Evolutionary conservation across 208 protist species (phyloP).

Genomic region (Leishmania turanica): DNA sequence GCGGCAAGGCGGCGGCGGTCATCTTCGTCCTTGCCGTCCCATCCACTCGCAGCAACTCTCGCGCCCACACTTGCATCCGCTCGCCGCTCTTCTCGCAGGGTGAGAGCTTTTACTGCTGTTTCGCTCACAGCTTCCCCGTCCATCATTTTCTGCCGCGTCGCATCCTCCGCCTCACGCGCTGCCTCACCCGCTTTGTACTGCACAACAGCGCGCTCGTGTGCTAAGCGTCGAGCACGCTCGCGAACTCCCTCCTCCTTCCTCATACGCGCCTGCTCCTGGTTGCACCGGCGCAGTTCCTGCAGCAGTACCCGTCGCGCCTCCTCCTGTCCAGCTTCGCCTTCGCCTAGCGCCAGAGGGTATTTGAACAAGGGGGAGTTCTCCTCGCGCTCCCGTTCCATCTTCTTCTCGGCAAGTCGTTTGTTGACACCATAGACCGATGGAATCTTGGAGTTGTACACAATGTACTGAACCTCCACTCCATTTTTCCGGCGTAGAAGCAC

Average conservation of each 20-base stretch:
- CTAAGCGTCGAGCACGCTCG: slow-evolving; percentile 20
- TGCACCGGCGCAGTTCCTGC: slow-evolving; percentile 47
- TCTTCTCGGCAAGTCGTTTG: slow-evolving; percentile 55
- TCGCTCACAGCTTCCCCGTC: slow-evolving; percentile 24
- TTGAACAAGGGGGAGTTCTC: background rate
- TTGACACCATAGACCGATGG: slow-evolving; percentile 71
- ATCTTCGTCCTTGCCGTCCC: slow-evolving; percentile 22
- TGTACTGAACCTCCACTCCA: slow-evolving; percentile 46
- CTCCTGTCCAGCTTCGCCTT: slow-evolving; percentile 23
- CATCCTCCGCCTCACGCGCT: slow-evolving; percentile 13
- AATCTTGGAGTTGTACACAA: slow-evolving; percentile 71
- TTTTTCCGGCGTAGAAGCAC: slow-evolving; percentile 47
- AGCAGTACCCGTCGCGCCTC: slow-evolving; percentile 38
- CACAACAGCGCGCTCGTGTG: slow-evolving; percentile 17
- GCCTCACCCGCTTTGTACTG: slow-evolving; percentile 20
- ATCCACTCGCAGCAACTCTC: background rate
- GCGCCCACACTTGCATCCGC: background rate
- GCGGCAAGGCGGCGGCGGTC: slow-evolving; percentile 8
- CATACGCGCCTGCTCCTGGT: slow-evolving; percentile 55
- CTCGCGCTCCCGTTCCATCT: slow-evolving; percentile 8
- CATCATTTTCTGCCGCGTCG: background rate
- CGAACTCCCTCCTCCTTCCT: slow-evolving; percentile 42
- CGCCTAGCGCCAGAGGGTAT: slow-evolving; percentile 5
- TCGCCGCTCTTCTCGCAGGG: slow-evolving; percentile 3
- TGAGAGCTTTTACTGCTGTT: slow-evolving; percentile 6